Evolutionary conservation across 768 basidiomycete genomes (phyloP), one percentile per base, ranked within the genome.

Genomic region (Tylopilus intermedius): DNA sequence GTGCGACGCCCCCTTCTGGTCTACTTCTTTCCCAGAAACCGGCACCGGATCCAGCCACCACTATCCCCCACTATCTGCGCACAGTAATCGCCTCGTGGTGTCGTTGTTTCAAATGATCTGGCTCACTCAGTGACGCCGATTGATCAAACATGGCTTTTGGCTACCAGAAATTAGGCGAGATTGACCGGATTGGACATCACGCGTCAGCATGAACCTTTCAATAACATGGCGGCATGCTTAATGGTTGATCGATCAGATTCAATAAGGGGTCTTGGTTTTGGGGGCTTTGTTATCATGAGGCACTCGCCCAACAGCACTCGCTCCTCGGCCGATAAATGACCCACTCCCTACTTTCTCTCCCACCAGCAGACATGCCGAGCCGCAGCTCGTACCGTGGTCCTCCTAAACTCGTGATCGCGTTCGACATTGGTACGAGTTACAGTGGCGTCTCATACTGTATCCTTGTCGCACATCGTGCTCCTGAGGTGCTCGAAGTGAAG

Each of bases 401-500:
- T n/a, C 18, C 42, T 4, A 71, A 70, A 49, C 65, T 79, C 4
- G 68, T 77, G 1, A 49, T 79, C 15, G 76, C 75, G 0, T 73
- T 79, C 44, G 77, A 79, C 39, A 61, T 79, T 2, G 77, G 78
- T 2, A 78, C 75, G 0, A 78, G 75, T 0, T 76, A 55, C 53
- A 77, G 75, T 32, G 75, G 74, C 4, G 61, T 76, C 7, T 73
- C 72, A 2, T 77, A 77, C 41, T 57, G 57, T 18, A 49, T 64
- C 24, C 53, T 58, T 2, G 40, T 45, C 14, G 26, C n/a, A 14
- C 52, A 46, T 6, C 51, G 48, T 48, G 53, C 51, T 11, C 56
- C 56, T 1, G 58, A 57, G 15, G 40, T 55, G 2, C 53, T 39
- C 13, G 52, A 50, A 8, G 55, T 58, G 3, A 55, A 46, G 62